Conservation (phyloP, 495 filamentous ascomycete species). For the Annulohypoxylon stygium region DNA sequence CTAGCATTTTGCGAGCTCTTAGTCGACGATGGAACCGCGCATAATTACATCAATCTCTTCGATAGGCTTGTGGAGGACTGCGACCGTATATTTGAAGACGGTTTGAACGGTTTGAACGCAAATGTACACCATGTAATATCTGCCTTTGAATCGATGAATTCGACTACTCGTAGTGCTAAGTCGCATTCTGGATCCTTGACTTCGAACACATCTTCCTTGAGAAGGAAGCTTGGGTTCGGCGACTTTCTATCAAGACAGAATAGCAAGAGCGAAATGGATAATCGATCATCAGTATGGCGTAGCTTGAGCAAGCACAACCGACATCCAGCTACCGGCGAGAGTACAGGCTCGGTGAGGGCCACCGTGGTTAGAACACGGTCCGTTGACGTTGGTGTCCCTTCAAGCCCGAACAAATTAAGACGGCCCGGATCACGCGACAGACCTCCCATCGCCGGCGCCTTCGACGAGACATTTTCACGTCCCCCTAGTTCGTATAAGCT, state of each 20-base stretch:
- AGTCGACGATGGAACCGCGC: conserved; percentile 79
- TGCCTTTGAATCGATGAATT: conserved; percentile 63
- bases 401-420: conserved; percentile 61
- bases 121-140: conserved; percentile 51
- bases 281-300: conserved; percentile 82
- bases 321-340: conserved; percentile 66
- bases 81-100: conserved; percentile 86
- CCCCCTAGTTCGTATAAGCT: conserved; percentile 62
- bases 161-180: conserved; percentile 58
- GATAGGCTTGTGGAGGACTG: conserved; percentile 94
- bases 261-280: conserved; percentile 77
- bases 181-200: conserved; percentile 65
- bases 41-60: conserved; percentile 88
- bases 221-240: conserved; percentile 85
- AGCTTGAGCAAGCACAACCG: conserved; percentile 87
- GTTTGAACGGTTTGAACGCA: conserved; percentile 57
- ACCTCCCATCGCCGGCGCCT: conserved; percentile 71
- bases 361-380: conserved; percentile 83
- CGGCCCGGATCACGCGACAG: conserved; percentile 77
- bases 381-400: conserved; percentile 75
- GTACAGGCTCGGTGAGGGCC: conserved; percentile 69
- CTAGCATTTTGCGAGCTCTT: conserved; percentile 92
- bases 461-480: conserved; percentile 63
- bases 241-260: conserved; percentile 76
- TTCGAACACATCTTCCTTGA: conserved; percentile 82